A percentile compares a stretch with the other conserved stretches of the same genome.
Evolutionary conservation across 2,329 filamentous ascomycete genomes (phyloP).

Genomic region (Penicillium oxalicum): DNA sequence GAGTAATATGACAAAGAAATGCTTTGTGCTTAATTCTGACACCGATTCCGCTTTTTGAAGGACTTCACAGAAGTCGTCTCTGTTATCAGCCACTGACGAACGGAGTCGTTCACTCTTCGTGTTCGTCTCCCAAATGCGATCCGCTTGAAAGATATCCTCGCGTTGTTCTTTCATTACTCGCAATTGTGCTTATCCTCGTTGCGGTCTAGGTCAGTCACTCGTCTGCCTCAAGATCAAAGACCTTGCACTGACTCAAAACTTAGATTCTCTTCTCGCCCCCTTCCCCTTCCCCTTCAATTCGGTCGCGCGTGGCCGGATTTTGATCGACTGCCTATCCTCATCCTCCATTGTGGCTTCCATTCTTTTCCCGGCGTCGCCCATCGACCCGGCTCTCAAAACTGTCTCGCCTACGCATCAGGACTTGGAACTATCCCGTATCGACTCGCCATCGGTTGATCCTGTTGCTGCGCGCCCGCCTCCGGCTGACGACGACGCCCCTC

Average conservation of each 20-base stretch:
- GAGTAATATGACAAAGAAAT: neutral
- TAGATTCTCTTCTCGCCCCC: slow-evolving; percentile 2
- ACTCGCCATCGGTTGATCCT: slow-evolving; percentile 43
- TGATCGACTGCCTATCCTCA: slow-evolving; percentile 38
- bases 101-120: neutral
- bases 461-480: slow-evolving; percentile 44
- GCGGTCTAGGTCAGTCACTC: too few relatives aligned
- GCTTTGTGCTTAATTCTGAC: slow-evolving; percentile 4
- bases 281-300: slow-evolving; percentile 21
- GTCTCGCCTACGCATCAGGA: slow-evolving; percentile 39
- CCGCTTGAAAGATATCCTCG: too few relatives aligned
- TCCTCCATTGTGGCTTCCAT: slow-evolving; percentile 56
- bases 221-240: too few relatives aligned
- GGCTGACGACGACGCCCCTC: slow-evolving; percentile 40
- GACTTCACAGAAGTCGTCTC: neutral
- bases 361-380: slow-evolving; percentile 55
- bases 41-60: neutral
- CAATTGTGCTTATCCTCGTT: too few relatives aligned
- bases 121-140: neutral
- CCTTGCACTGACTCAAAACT: slow-evolving; percentile 1
- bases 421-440: slow-evolving; percentile 34
- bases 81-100: neutral
- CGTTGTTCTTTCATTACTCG: too few relatives aligned
- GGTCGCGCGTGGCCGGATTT: slow-evolving; percentile 31
- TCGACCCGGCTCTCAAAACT: slow-evolving; percentile 44